Evolutionary conservation across 2,329 filamentous ascomycete species (phyloP).

Genomic region (Cadophora luteo-olivacea): DNA sequence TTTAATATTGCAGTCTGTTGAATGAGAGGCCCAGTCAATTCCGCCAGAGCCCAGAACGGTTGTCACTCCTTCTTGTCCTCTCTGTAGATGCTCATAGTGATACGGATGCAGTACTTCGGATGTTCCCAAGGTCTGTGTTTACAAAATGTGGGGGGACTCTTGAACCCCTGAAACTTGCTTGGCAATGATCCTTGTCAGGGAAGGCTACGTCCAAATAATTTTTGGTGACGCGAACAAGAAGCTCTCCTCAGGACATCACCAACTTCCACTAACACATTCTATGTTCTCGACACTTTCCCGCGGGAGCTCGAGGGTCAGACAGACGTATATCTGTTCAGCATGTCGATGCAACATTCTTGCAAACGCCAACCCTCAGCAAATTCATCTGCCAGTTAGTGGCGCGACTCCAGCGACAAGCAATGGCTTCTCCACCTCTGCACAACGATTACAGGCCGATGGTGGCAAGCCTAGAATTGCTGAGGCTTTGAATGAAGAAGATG

Average conservation of each 20-base stretch:
- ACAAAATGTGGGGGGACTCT: not conserved
- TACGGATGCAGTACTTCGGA: not conserved
- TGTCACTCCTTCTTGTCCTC: not conserved
- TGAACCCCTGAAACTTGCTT: not conserved
- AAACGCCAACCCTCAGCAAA: constrained; percentile 15
- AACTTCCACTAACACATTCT: constrained; percentile 10
- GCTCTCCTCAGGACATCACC: not conserved
- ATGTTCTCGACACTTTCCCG: constrained; percentile 41
- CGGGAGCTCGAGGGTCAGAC: constrained; percentile 29
- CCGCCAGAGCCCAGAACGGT: not conserved
- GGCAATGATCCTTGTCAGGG: not conserved
- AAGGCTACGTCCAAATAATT: constrained; percentile 10
- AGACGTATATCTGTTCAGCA: constrained; percentile 37
- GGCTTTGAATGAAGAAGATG: not conserved
- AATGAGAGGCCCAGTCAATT: not conserved
- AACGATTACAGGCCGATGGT: not conserved
- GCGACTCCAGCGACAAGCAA: not conserved
- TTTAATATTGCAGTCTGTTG: not conserved
- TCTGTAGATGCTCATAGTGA: not conserved
- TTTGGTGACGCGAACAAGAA: not conserved
- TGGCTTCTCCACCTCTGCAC: constrained; percentile 18
- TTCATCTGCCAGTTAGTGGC: constrained; percentile 16
- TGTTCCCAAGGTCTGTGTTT: not conserved
- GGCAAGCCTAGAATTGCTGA: not conserved
- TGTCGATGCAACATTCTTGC: constrained; percentile 32